These are phyloP conservation scores for Bidens hawaiensis DNA, from an alignment of 140 eudicot genomes.

Conservation along the genomic window DNA sequence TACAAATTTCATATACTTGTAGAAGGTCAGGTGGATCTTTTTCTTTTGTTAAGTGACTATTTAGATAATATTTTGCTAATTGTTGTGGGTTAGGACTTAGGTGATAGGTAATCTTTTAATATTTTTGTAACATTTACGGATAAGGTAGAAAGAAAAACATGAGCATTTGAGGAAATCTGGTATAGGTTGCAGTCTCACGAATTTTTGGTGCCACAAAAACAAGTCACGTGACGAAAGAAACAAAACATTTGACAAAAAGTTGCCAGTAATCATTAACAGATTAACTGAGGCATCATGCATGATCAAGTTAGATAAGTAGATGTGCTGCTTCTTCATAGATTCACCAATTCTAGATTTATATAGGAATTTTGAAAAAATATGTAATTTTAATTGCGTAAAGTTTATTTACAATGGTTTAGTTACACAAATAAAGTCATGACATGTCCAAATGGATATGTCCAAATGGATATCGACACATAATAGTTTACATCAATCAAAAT, in stretches of 20 bases:
- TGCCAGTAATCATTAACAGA: conserved; percentile 24
- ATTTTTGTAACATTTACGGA: neutral
- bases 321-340: conserved; percentile 25
- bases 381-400: no score
- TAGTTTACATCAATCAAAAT: no score
- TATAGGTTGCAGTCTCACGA: neutral
- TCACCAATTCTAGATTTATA: no score
- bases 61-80: neutral
- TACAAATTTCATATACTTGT: no score
- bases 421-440: no score
- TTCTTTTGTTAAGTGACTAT: neutral
- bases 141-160: neutral
- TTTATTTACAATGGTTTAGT: no score
- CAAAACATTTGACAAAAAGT: conserved; percentile 23
- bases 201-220: conserved; percentile 3
- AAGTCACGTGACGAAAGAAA: conserved; percentile 15
- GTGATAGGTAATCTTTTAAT: neutral
- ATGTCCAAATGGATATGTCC: no score
- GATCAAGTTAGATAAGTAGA: conserved; percentile 28
- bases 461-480: no score
- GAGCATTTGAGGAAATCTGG: neutral
- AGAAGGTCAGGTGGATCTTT: no score
- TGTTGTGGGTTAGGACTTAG: neutral
- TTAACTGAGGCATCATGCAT: conserved; percentile 7
- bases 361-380: no score